Evolutionary conservation across 2,329 filamentous ascomycete species (phyloP), one percentile per base, ranked within the genome.

Genomic region (Stromatinia cepivora): DNA sequence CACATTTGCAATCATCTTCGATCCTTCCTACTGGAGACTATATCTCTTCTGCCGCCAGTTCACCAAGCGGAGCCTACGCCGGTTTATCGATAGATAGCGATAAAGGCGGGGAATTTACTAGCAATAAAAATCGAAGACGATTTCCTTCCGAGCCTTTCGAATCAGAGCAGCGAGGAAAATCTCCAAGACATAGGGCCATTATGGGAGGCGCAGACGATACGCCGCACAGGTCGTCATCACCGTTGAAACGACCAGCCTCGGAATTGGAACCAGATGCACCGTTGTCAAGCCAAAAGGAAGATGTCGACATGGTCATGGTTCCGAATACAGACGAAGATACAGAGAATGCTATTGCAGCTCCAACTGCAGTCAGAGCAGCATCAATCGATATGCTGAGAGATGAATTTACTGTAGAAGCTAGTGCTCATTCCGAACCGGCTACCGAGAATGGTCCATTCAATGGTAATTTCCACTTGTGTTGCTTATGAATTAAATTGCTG

Each of bases 221-320:
- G 34, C 83, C 85, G 70, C 84, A 88, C 57, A 84, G 88, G 74
- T 88, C 88, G 28, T 89, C 87, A 39, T 90, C 88, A 28, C 88
- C 88, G 10, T 79, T 90, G 69, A 90, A 90, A 79, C 83, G 88
- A 76, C 84, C 85, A 72, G 87, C 87, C 48, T 88, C 77, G 22
- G 76, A 78, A 59, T 63, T 79, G 39, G 78, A 79, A 58, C 70
- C 69, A 20, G 76, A 77, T 31, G 70, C 61, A 17, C 62, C 70
- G 13, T 25, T 39, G 59, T 71, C 74, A 34, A 75, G 69, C 48
- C 73, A 75, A 64, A 74, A 75, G 42, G 75, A 79, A 59, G 77
- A 79, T 75, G 75, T 78, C 25, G 76, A 78, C 52, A 79, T 79
- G 77, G 73, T 77, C 22, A 64, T 69, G 50, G 73, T 75, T 48